Conservation (phyloP, 257 asterid genomes). For the Ocimum tenuiflorum region DNA sequence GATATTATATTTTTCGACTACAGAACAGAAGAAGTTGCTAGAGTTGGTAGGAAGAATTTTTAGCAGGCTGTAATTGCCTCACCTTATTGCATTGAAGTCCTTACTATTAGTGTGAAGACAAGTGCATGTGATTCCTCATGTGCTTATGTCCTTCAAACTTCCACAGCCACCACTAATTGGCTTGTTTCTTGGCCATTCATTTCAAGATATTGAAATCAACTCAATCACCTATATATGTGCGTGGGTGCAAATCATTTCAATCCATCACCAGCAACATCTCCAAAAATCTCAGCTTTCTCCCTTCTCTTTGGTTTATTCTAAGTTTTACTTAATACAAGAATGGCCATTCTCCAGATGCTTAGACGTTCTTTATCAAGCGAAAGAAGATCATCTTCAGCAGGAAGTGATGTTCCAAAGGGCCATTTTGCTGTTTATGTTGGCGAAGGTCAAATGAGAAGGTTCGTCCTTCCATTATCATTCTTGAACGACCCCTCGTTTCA, state of each 20-base stretch:
- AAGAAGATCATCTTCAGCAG: slow-evolving; percentile 11
- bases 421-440: slow-evolving; percentile 14
- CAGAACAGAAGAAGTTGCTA: neutral
- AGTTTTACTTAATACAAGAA: neutral
- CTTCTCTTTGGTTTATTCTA: neutral
- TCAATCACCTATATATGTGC: neutral
- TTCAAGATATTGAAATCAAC: neutral
- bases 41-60: neutral
- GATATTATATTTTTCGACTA: neutral
- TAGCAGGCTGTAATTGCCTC: neutral
- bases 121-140: slow-evolving; percentile 30
- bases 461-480: slow-evolving; percentile 18
- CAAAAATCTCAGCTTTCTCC: neutral
- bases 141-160: slow-evolving; percentile 13
- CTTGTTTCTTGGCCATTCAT: neutral
- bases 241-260: neutral
- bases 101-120: neutral
- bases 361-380: slow-evolving; percentile 19
- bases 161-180: neutral
- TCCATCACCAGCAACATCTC: neutral
- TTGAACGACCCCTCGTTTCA: slow-evolving; percentile 29
- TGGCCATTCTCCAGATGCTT: slow-evolving; percentile 5
- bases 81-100: neutral
- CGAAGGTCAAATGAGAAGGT: slow-evolving; percentile 3
- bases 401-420: slow-evolving; percentile 9